Conservation (phyloP, 768 basidiomycete genomes). For the Gymnopilus dilepis region DNA sequence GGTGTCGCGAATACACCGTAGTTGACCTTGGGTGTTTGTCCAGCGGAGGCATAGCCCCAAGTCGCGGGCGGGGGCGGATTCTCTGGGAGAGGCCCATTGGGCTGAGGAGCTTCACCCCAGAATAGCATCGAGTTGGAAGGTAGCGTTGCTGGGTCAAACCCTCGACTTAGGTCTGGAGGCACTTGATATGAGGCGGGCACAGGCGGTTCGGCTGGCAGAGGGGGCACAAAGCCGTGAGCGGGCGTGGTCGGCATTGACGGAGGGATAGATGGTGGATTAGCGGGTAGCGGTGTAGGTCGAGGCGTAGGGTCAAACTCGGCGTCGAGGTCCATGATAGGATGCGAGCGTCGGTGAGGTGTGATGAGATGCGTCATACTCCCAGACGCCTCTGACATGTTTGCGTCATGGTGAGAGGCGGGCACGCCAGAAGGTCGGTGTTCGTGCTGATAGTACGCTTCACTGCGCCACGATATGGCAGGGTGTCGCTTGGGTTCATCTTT, state of each 20-base stretch:
- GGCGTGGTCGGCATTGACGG: not conserved
- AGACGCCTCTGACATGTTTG: not conserved
- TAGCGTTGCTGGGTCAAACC: not conserved
- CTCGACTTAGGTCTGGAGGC: not conserved
- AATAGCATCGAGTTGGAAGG: conserved; percentile 4
- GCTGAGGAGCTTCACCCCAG: not conserved
- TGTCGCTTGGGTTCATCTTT: conserved; percentile 24
- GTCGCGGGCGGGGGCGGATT: not conserved
- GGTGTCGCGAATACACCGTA: not conserved
- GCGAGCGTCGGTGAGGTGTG: conserved; percentile 9
- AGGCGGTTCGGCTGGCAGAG: not conserved
- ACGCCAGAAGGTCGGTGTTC: not conserved
- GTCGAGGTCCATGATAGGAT: conserved; percentile 8
- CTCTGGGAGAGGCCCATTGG: not conserved
- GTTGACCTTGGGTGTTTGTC: not conserved
- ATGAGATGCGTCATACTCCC: not conserved
- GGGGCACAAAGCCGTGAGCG: not conserved
- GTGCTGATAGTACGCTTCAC: conserved; percentile 2
- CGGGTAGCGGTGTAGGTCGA: conserved; percentile 5
- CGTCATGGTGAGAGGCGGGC: not conserved
- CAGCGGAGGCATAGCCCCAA: not conserved
- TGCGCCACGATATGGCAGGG: conserved; percentile 32
- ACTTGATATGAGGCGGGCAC: too few species aligned
- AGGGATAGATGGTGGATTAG: not conserved
- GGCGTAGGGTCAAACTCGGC: conserved; percentile 15